Conservation (phyloP, 1,139 yeast species). For the Candida sanyaensis region DNA sequence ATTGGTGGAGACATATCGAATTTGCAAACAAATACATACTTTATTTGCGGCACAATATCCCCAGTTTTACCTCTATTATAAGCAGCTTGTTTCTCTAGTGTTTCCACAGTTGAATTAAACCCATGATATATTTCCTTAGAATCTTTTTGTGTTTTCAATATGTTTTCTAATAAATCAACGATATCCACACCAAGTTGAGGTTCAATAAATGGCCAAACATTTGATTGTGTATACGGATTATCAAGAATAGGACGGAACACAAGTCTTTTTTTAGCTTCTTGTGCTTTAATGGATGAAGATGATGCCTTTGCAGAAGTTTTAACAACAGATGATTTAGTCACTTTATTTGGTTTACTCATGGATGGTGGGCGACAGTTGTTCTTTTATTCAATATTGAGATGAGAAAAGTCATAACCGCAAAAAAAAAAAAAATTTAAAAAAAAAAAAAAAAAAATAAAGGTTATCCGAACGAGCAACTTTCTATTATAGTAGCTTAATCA, state of each 20-base stretch:
- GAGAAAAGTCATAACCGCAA: too few species aligned
- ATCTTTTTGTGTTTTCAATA: slow-evolving; percentile 27
- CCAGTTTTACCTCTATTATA: slow-evolving; percentile 13
- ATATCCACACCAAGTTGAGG: slow-evolving; percentile 39
- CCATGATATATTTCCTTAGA: slow-evolving; percentile 43
- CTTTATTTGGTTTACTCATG: neutral
- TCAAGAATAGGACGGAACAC: slow-evolving; percentile 63
- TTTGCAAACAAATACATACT: slow-evolving; percentile 56
- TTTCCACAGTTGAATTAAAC: slow-evolving; percentile 54
- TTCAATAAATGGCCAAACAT: slow-evolving; percentile 53
- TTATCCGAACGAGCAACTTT: too few species aligned
- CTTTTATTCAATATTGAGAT: too few species aligned
- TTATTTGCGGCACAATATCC: slow-evolving; percentile 18
- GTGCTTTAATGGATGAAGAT: slow-evolving; percentile 44
- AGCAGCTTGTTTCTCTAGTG: slow-evolving; percentile 51
- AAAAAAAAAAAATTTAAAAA: too few species aligned
- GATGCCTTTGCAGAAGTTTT: slow-evolving; percentile 27
- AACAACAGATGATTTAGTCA: neutral
- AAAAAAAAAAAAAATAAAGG: too few species aligned
- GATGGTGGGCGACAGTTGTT: too few species aligned
- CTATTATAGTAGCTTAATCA: too few species aligned
- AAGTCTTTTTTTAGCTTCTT: slow-evolving; percentile 48
- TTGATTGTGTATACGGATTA: slow-evolving; percentile 55
- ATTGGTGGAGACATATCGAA: slow-evolving; percentile 52
- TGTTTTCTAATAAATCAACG: slow-evolving; percentile 38